Conservation (phyloP, 2,329 filamentous ascomycete species). For the Ophiostoma ulmi region DNA sequence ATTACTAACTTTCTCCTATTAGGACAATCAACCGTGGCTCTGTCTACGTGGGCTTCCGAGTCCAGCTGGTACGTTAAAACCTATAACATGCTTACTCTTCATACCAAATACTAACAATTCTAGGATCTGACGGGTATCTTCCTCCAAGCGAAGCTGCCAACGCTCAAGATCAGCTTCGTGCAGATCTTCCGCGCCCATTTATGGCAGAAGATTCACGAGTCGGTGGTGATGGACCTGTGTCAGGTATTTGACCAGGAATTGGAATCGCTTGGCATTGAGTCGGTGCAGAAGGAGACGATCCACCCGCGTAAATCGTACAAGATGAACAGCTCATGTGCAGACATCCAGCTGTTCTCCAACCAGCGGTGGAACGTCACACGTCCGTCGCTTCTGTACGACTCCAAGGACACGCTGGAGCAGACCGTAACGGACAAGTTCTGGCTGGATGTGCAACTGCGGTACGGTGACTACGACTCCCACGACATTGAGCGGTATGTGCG, state of each 20-base stretch:
- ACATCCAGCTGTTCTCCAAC: slow-evolving; percentile 92
- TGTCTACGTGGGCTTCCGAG: slow-evolving; percentile 98
- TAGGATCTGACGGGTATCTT: slow-evolving; percentile 92
- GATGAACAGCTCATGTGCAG: slow-evolving; percentile 99
- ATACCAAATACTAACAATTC: background rate
- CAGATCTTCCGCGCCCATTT: slow-evolving; percentile 99
- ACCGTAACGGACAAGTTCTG: slow-evolving; percentile 99
- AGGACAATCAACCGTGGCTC: slow-evolving; percentile 86
- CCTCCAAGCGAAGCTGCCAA: slow-evolving; percentile 97
- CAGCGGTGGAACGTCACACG: slow-evolving; percentile 99
- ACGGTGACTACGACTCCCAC: slow-evolving; percentile 92
- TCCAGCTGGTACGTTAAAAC: slow-evolving; percentile 57
- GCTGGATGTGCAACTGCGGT: slow-evolving; percentile 93
- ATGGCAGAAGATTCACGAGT: slow-evolving; percentile 99
- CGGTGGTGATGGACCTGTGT: slow-evolving; percentile 96
- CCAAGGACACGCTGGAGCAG: slow-evolving; percentile 88
- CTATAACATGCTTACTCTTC: background rate
- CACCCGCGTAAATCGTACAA: slow-evolving; percentile 99
- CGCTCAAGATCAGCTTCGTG: slow-evolving; percentile 93
- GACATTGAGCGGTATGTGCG: slow-evolving; percentile 97
- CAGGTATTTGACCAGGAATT: slow-evolving; percentile 98
- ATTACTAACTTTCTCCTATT: background rate
- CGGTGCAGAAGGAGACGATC: slow-evolving; percentile 97
- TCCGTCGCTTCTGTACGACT: slow-evolving; percentile 89
- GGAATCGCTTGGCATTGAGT: slow-evolving; percentile 92